Evolutionary conservation across 2,329 filamentous ascomycete genomes (phyloP).

Genomic region (Lasiodiplodia theobromae): DNA sequence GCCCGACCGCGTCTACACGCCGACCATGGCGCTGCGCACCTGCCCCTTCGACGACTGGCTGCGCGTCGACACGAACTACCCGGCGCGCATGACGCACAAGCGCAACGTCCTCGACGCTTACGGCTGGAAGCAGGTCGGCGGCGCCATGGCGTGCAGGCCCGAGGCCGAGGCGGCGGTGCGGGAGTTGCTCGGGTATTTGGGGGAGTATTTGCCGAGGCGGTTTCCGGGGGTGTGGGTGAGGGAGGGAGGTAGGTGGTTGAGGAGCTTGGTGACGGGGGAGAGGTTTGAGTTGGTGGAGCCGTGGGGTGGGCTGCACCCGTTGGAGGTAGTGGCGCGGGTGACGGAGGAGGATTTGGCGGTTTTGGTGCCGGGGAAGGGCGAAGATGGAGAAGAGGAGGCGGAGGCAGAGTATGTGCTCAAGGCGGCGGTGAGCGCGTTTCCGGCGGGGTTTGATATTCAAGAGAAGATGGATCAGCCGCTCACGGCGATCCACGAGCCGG

Average conservation of each 20-base stretch:
- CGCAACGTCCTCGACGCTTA: background rate
- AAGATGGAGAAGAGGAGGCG: background rate
- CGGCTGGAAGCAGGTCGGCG: background rate
- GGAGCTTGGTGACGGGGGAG: constrained; percentile 8
- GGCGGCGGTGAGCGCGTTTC: constrained; percentile 25
- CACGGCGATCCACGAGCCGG: constrained; percentile 24
- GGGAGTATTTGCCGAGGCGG: constrained; percentile 10
- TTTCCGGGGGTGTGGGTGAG: constrained; percentile 11
- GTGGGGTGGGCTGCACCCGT: constrained; percentile 9
- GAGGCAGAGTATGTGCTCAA: constrained; percentile 25
- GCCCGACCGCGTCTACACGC: background rate
- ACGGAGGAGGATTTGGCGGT: constrained; percentile 24
- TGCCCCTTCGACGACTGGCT: constrained; percentile 13
- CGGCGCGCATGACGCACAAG: constrained; percentile 22
- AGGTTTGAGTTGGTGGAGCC: background rate
- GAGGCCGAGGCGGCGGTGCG: background rate
- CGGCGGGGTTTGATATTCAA: constrained; percentile 21
- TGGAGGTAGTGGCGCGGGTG: constrained; percentile 18
- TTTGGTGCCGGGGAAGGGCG: constrained; percentile 2
- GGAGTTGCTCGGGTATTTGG: constrained; percentile 11
- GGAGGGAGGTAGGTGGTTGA: background rate
- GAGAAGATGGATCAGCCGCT: constrained; percentile 23
- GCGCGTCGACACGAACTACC: constrained; percentile 20
- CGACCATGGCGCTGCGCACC: constrained; percentile 20
- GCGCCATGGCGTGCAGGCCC: constrained; percentile 15